Evolutionary conservation across 768 basidiomycete genomes (phyloP).

Genomic region (Plicaturopsis crispa): DNA sequence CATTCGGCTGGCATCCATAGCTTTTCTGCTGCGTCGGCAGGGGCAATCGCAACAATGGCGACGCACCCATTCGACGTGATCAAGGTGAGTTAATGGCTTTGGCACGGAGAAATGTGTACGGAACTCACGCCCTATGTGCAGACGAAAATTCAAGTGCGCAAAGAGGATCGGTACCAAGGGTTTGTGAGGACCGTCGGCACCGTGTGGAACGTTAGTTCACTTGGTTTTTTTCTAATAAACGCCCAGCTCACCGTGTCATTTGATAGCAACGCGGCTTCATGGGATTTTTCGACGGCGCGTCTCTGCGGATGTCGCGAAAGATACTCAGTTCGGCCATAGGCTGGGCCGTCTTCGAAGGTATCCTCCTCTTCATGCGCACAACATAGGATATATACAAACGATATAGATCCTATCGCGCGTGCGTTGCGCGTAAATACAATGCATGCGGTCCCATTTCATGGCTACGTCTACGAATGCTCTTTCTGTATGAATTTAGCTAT

Average conservation of each 20-base stretch:
- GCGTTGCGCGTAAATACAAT: no score
- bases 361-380: slow-evolving; percentile 51
- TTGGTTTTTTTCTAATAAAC: neutral
- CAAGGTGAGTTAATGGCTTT: slow-evolving; percentile 45
- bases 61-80: slow-evolving; percentile 95
- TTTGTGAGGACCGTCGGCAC: slow-evolving; percentile 55
- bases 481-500: slow-evolving; percentile 91
- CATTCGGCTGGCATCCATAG: slow-evolving; percentile 50
- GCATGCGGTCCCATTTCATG: no score
- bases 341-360: slow-evolving; percentile 86
- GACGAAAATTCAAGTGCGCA: slow-evolving; percentile 93
- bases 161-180: slow-evolving; percentile 66
- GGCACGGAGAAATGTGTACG: no score
- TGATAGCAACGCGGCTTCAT: slow-evolving; percentile 66
- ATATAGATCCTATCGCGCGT: no score
- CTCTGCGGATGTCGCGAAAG: slow-evolving; percentile 79
- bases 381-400: no score
- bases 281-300: slow-evolving; percentile 85
- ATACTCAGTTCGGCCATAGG: slow-evolving; percentile 84
- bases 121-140: no score
- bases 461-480: slow-evolving; percentile 50
- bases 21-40: slow-evolving; percentile 70
- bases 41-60: slow-evolving; percentile 72
- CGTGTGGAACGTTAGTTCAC: slow-evolving; percentile 55
- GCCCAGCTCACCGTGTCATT: slow-evolving; percentile 1